Percentiles rank a stretch among this genome's conserved stretches.
Evolutionary conservation across 2,329 filamentous ascomycete species (phyloP).

Genomic region (Proliferodiscus dingleyae): DNA sequence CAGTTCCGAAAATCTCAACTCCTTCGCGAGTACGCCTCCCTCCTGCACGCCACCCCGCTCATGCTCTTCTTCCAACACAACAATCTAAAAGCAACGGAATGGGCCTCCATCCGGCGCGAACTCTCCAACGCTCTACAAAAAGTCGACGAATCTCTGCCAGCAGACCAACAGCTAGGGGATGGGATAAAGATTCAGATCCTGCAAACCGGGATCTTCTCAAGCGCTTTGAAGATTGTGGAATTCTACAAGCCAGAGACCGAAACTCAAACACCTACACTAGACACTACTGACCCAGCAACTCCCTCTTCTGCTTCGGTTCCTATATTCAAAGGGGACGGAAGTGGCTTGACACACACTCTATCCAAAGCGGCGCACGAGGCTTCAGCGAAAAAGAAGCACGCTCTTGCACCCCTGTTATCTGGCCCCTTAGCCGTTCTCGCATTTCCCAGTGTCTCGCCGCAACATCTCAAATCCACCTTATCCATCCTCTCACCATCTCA

Average conservation of each 20-base stretch:
- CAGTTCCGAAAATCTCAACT: slow-evolving; percentile 90
- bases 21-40: slow-evolving; percentile 66
- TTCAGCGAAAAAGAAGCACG: slow-evolving; percentile 45
- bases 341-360: slow-evolving; percentile 51
- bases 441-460: slow-evolving; percentile 77
- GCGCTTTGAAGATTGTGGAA: slow-evolving; percentile 80
- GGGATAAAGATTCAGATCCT: slow-evolving; percentile 75
- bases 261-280: slow-evolving; percentile 30
- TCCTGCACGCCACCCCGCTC: slow-evolving; percentile 65
- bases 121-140: slow-evolving; percentile 54
- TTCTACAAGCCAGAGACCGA: slow-evolving; percentile 67
- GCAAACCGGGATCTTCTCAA: slow-evolving; percentile 82
- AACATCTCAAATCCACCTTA: slow-evolving; percentile 76
- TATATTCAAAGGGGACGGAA: slow-evolving; percentile 15
- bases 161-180: slow-evolving; percentile 48
- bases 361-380: slow-evolving; percentile 39
- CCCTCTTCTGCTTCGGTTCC: slow-evolving; percentile 20
- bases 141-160: slow-evolving; percentile 49
- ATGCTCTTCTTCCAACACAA: slow-evolving; percentile 72
- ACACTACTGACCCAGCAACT: slow-evolving; percentile 19
- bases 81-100: slow-evolving; percentile 65
- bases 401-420: slow-evolving; percentile 69
- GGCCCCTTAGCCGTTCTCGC: slow-evolving; percentile 77
- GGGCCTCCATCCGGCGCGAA: slow-evolving; percentile 61
- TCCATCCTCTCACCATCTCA: slow-evolving; percentile 69